Evolutionary conservation across 208 protist species (phyloP).

Genomic region (Herpetomonas tarakana): DNA sequence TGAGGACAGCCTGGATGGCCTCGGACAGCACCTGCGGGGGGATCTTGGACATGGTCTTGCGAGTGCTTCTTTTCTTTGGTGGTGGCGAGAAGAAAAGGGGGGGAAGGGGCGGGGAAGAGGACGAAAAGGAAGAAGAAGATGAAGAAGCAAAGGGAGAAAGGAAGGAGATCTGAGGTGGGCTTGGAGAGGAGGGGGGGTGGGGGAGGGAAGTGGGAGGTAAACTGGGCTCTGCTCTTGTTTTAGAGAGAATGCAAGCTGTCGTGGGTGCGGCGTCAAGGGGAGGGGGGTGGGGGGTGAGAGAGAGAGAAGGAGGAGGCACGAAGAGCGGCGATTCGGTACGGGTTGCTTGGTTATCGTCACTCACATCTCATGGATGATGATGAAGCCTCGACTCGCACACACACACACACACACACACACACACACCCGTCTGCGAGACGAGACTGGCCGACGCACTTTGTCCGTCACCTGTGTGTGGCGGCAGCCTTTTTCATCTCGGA

Average conservation of each 20-base stretch:
- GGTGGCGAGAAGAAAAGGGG: neutral
- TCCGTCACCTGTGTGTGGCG: no score
- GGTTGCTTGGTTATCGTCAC: neutral
- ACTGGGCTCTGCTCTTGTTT: constrained; percentile 31
- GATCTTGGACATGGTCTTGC: constrained; percentile 85
- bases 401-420: no score
- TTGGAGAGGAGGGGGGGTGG: no score
- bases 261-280: neutral
- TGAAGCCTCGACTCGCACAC: no score
- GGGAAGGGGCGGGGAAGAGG: neutral
- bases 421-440: no score
- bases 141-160: constrained; percentile 10
- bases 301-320: constrained; percentile 2
- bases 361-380: neutral
- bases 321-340: neutral
- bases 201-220: constrained; percentile 7
- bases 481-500: no score
- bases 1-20: constrained; percentile 83
- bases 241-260: constrained; percentile 1
- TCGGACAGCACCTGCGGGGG: constrained; percentile 67
- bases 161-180: neutral
- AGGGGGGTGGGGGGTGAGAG: neutral
- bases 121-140: constrained; percentile 1
- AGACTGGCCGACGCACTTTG: no score
- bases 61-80: neutral